Percentiles rank a stretch among this genome's conserved stretches.
These are phyloP conservation scores for Pseudohyphozyma bogoriensis DNA, from an alignment of 768 basidiomycete species.

Conservation along the genomic window DNA sequence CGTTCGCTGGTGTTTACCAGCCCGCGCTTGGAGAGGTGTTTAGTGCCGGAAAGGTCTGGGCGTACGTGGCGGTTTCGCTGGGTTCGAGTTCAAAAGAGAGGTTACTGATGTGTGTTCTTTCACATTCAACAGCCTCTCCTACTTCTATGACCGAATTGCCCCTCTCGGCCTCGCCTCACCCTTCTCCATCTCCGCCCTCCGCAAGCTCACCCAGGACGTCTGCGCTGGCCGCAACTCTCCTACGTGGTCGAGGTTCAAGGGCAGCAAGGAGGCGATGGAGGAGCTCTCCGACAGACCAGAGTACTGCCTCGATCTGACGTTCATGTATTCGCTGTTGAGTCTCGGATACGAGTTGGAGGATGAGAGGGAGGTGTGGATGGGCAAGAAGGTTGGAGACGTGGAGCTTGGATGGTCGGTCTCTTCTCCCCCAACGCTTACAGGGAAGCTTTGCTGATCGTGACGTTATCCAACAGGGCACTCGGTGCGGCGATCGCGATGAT, in stretches of 20 bases:
- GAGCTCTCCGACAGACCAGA: conserved; percentile 79
- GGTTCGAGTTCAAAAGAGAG: not conserved
- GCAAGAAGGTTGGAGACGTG: conserved; percentile 76
- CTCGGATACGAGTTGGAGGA: conserved; percentile 82
- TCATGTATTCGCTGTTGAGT: conserved; percentile 77
- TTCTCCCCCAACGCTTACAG: not conserved
- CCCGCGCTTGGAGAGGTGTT: conserved; percentile 83
- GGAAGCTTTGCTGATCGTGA: not conserved
- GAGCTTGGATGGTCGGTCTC: conserved; percentile 69
- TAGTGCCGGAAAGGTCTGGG: conserved; percentile 52
- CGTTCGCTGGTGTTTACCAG: conserved; percentile 96
- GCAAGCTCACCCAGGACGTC: conserved; percentile 53
- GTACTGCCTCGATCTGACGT: conserved; percentile 91
- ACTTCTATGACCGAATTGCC: conserved; percentile 89
- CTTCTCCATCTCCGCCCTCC: conserved; percentile 32
- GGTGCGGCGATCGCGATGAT: conserved; percentile 17
- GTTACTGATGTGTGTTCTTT: not conserved
- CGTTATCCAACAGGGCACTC: conserved; percentile 9
- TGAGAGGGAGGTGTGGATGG: conserved; percentile 53
- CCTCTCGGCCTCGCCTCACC: conserved; percentile 48
- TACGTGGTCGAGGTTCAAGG: conserved; percentile 46
- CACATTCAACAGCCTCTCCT: conserved; percentile 50
- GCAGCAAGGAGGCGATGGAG: conserved; percentile 44
- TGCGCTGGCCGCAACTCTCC: conserved; percentile 61
- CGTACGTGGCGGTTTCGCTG: conserved; percentile 6